Conservation (phyloP, 345 rosid species). For the Citrus australasica region DNA sequence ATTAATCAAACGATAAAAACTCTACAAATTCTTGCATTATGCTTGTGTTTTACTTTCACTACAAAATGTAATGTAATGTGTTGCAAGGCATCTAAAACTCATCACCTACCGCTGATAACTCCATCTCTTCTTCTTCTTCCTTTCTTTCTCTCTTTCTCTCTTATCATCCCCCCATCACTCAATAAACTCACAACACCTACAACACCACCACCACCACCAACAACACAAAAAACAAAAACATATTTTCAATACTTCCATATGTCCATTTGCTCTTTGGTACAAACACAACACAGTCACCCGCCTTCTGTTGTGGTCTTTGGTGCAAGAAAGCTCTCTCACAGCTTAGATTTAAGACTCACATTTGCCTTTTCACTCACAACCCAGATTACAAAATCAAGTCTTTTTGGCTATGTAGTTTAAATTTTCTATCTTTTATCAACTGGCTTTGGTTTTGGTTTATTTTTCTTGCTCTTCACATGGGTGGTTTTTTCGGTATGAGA, state of each 20-base stretch:
- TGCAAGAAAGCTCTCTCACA: constrained; percentile 57
- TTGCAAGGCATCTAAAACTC: constrained; percentile 34
- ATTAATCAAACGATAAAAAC: neutral
- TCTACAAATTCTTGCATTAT: neutral
- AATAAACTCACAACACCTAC: neutral
- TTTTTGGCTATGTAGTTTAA: constrained; percentile 24
- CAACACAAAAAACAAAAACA: neutral
- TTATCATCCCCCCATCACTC: constrained; percentile 21
- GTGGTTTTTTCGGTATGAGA: constrained; percentile 33
- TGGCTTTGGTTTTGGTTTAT: constrained; percentile 20
- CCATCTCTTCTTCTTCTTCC: constrained; percentile 47
- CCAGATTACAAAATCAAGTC: constrained; percentile 27
- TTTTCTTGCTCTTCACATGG: constrained; percentile 2
- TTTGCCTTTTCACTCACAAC: constrained; percentile 17
- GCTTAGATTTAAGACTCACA: constrained; percentile 54
- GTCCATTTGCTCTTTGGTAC: constrained; percentile 14
- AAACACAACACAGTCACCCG: neutral
- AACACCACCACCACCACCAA: neutral
- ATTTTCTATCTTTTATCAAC: constrained; percentile 21
- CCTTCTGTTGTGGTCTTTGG: constrained; percentile 25
- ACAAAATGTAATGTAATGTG: constrained; percentile 6
- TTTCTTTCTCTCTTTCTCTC: neutral
- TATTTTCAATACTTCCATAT: constrained; percentile 13
- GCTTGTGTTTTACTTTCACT: constrained; percentile 29
- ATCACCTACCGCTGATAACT: constrained; percentile 83